Evolutionary conservation across 176 grass and related monocot genomes (phyloP), one percentile per base, ranked within the genome.

Genomic region (Poa annua): DNA sequence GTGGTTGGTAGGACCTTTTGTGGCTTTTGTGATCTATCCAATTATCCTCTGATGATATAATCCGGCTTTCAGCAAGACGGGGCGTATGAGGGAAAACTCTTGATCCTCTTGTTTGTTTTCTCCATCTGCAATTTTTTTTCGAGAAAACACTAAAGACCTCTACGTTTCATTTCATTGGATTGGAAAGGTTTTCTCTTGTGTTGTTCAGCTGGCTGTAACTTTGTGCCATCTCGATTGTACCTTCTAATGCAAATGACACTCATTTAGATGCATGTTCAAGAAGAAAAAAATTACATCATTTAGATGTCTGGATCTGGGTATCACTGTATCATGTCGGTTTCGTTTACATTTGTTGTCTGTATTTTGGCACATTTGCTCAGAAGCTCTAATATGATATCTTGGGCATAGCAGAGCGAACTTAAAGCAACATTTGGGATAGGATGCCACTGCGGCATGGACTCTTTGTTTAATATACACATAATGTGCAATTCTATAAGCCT

Each of bases 21-120:
- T 62, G 11, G 12, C 24, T 62, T 24, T 29, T 29, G 26, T 64
- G 14, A 29, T 64, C 61, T 64, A 6, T 64, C 29, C 60, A 13
- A 26, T 63, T 63, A 32, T 32, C 25, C 26, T 63, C 60, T 33
- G 60, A 32, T 63, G 17, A 64, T 64, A 14, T 16, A 33, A 34
- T 4, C 26, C 6, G 26, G 26, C 61, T 64, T 6, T 13, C 61
- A 15, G 26, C 26, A 2, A 64, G 61, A 16, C 26, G 60, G 29
- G 26, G 26, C 13, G 0, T 64, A 16, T 64, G 26, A 6, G 1
- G 5, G 15, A 63, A 15, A 57, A 57, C 3, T 57, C 13, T 63
- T 25, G 45, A 60, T 45, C 44, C 69, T 71, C 66, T 70, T 70
- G 20, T 71, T 71, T 71, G n/a, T n/a, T 7, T 75, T 68, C 56